Conservation (phyloP, 345 rosid genomes). For the Linum tenue region DNA sequence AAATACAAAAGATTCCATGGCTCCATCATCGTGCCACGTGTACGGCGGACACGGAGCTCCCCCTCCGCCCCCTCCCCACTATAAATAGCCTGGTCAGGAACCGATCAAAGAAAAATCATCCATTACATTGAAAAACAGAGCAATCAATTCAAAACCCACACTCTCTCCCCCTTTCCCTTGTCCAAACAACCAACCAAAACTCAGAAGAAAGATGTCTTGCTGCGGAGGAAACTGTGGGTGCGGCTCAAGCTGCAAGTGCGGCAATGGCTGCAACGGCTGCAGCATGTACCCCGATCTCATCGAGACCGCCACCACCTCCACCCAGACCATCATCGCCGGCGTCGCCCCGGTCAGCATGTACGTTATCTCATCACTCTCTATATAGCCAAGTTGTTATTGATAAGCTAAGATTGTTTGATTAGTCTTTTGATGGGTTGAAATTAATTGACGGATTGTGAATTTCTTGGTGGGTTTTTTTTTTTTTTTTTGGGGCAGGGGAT, state of each 20-base stretch:
- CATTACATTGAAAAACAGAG: not conserved
- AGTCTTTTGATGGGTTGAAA: not conserved
- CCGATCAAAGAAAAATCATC: not conserved
- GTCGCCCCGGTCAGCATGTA: not conserved
- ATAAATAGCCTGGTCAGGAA: too few species aligned
- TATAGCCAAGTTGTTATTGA: not conserved
- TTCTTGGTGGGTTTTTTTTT: too few species aligned
- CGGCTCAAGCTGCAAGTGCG: slow-evolving; percentile 2
- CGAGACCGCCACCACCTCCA: not conserved
- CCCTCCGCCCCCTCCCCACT: too few species aligned
- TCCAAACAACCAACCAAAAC: not conserved
- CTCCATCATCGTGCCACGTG: too few species aligned
- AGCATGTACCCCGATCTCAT: not conserved
- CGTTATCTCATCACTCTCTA: not conserved
- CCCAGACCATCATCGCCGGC: not conserved
- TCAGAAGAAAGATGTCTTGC: not conserved
- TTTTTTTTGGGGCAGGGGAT: slow-evolving; percentile 19
- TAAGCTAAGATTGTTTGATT: not conserved
- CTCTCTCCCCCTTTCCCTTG: not conserved
- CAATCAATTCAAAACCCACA: too few species aligned
- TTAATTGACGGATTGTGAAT: not conserved
- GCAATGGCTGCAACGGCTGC: slow-evolving; percentile 2
- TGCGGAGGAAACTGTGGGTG: slow-evolving; percentile 1
- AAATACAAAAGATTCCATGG: too few species aligned
- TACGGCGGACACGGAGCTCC: too few species aligned